A percentile compares a stretch with the other conserved stretches of the same genome.
phyloP scores from a whole-genome alignment of 768 basidiomycete genomes.

The Erythrobasidium yunnanense region DNA sequence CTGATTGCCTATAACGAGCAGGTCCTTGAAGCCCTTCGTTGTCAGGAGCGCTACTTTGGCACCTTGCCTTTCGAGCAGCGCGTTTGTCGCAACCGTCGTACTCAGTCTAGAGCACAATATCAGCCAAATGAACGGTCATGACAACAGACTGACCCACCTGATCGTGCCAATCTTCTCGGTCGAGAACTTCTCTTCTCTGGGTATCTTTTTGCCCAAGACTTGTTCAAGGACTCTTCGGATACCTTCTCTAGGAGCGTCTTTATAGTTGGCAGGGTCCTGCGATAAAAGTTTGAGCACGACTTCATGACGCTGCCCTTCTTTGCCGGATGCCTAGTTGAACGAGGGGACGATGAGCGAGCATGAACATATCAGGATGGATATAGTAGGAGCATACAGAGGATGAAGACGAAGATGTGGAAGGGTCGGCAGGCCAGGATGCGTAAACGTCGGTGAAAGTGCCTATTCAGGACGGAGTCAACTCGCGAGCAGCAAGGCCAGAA shows the following conservation, averaged over 20 bases:
- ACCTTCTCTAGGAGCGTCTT: constrained; percentile 87
- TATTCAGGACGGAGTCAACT: not conserved
- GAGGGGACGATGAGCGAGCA: no score
- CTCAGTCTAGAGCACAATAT: constrained; percentile 18
- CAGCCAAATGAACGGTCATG: not conserved
- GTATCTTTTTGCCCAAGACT: constrained; percentile 58
- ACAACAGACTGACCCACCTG: not conserved
- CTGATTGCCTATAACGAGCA: constrained; percentile 86
- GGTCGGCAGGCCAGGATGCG: constrained; percentile 47
- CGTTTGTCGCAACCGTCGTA: constrained; percentile 93
- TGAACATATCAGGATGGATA: no score
- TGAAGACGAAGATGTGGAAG: constrained; percentile 50
- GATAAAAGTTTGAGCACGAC: constrained; percentile 86
- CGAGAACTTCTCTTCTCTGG: constrained; percentile 43
- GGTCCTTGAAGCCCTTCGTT: constrained; percentile 69
- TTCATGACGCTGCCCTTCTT: constrained; percentile 57
- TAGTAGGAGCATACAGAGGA: not conserved
- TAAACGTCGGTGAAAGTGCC: constrained; percentile 88
- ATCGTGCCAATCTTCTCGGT: constrained; percentile 32
- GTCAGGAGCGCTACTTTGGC: constrained; percentile 82
- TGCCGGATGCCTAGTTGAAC: constrained; percentile 54
- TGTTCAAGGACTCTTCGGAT: constrained; percentile 74
- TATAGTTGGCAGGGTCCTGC: constrained; percentile 75
- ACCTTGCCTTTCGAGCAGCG: constrained; percentile 86
- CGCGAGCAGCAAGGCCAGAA: not conserved